These are phyloP conservation scores for Balakata baccata DNA, from an alignment of 345 rosid genomes.

Conservation along the genomic window DNA sequence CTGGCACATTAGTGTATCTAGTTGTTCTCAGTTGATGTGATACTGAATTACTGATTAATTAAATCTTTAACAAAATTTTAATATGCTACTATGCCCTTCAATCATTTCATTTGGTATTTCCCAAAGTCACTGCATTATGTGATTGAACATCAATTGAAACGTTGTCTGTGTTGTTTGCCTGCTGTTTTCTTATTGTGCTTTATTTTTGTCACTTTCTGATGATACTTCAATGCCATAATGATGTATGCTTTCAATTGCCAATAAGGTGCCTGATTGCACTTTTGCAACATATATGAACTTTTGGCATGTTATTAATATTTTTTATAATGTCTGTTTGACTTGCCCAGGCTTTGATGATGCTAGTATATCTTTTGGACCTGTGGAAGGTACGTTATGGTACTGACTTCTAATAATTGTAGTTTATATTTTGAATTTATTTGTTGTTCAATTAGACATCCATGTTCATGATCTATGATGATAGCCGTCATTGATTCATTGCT, in stretches of 20 bases:
- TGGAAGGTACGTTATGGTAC: slow-evolving; percentile 63
- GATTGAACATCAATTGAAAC: not conserved
- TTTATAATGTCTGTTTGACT: slow-evolving; percentile 17
- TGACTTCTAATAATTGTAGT: slow-evolving; percentile 20
- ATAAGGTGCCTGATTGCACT: not conserved
- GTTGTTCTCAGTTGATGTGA: not conserved
- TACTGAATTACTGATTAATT: too few species aligned
- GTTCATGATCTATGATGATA: not conserved
- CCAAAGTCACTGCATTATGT: not conserved
- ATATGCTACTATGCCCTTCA: not conserved
- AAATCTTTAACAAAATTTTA: not conserved
- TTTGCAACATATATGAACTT: not conserved
- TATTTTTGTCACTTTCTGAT: not conserved
- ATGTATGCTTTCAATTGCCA: slow-evolving; percentile 5
- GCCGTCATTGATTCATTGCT: too few species aligned
- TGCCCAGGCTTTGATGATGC: slow-evolving; percentile 86
- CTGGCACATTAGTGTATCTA: not conserved
- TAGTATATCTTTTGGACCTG: slow-evolving; percentile 79
- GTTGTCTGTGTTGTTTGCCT: not conserved
- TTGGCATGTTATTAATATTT: slow-evolving; percentile 3
- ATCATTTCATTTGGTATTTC: not conserved
- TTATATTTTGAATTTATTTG: slow-evolving; percentile 11
- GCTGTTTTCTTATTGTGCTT: not conserved
- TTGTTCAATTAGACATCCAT: slow-evolving; percentile 6
- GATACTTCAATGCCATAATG: not conserved